Conservation (phyloP, 805 yeast genomes). For the Metschnikowia similis region DNA sequence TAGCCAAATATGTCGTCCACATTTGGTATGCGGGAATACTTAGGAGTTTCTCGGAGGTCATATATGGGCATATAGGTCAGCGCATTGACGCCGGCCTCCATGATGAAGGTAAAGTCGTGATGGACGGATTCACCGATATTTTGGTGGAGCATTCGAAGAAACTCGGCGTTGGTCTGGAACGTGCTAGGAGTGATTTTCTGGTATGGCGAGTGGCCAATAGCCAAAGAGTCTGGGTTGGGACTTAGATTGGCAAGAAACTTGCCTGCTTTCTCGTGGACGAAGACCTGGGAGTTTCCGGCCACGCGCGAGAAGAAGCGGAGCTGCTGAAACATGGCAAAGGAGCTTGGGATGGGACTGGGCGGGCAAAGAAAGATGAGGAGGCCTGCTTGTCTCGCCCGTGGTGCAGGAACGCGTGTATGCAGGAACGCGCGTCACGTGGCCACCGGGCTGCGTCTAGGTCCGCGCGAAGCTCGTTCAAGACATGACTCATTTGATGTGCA, state of each 20-base stretch:
- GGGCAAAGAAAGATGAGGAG: no score
- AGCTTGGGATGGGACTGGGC: no score
- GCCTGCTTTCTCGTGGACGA: constrained; percentile 12
- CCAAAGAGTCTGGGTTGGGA: constrained; percentile 18
- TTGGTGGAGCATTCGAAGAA: constrained; percentile 26
- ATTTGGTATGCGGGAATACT: constrained; percentile 63
- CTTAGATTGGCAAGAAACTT: constrained; percentile 20
- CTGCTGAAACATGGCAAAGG: not conserved
- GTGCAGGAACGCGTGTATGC: no score
- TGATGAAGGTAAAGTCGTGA: constrained; percentile 47
- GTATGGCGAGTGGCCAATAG: constrained; percentile 19
- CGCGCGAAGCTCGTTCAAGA: no score
- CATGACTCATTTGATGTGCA: no score
- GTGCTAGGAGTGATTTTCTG: constrained; percentile 18
- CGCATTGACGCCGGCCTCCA: constrained; percentile 54
- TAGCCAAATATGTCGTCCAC: constrained; percentile 70
- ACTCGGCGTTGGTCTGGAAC: constrained; percentile 25
- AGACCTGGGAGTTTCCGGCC: constrained; percentile 13
- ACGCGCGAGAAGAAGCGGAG: constrained; percentile 3
- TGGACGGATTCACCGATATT: constrained; percentile 21
- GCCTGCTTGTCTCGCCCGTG: no score
- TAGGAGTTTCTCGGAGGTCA: constrained; percentile 63
- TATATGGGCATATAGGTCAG: constrained; percentile 62
- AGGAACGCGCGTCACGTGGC: no score
- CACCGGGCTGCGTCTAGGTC: no score